phyloP scores from a whole-genome alignment of 2,329 filamentous ascomycete species.

The Colletotrichum tropicicola region DNA sequence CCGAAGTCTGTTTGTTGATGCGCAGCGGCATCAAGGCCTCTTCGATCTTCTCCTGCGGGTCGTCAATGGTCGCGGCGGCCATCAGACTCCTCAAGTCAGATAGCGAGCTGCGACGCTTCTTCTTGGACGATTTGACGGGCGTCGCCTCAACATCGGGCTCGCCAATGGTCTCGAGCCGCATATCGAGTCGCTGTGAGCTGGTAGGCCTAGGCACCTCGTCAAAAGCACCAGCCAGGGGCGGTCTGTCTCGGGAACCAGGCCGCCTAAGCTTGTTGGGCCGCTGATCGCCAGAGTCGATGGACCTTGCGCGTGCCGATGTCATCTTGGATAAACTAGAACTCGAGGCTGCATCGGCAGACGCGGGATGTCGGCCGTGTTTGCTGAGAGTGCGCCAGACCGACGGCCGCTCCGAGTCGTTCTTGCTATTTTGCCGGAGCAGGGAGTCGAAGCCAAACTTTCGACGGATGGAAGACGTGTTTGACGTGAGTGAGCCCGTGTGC shows the following conservation, averaged over 20 bases:
- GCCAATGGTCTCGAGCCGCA: conserved; percentile 66
- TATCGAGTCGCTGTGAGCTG: conserved; percentile 66
- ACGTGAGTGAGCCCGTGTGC: conserved; percentile 79
- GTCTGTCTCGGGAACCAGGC: conserved; percentile 67
- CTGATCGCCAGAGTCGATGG: conserved; percentile 74
- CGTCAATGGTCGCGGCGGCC: conserved; percentile 64
- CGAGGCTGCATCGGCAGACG: conserved; percentile 67
- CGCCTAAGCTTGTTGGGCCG: conserved; percentile 61
- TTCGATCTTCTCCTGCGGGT: conserved; percentile 44
- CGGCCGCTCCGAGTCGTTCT: conserved; percentile 73
- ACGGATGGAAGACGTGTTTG: conserved; percentile 86
- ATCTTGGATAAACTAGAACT: conserved; percentile 72
- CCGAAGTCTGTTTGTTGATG: conserved; percentile 62
- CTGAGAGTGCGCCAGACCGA: conserved; percentile 90
- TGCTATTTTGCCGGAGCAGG: conserved; percentile 82
- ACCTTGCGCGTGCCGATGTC: conserved; percentile 73
- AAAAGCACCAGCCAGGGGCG: conserved; percentile 69
- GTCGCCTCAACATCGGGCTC: conserved; percentile 56
- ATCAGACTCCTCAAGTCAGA: conserved; percentile 83
- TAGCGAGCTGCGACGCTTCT: conserved; percentile 89
- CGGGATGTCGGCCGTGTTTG: conserved; percentile 74
- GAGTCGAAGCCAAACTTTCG: conserved; percentile 85
- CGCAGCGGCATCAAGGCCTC: conserved; percentile 57
- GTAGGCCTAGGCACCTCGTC: conserved; percentile 65
- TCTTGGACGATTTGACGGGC: conserved; percentile 59